Conservation (phyloP, 139 green algal species). For the Chlamydomonas schloesseri region DNA sequence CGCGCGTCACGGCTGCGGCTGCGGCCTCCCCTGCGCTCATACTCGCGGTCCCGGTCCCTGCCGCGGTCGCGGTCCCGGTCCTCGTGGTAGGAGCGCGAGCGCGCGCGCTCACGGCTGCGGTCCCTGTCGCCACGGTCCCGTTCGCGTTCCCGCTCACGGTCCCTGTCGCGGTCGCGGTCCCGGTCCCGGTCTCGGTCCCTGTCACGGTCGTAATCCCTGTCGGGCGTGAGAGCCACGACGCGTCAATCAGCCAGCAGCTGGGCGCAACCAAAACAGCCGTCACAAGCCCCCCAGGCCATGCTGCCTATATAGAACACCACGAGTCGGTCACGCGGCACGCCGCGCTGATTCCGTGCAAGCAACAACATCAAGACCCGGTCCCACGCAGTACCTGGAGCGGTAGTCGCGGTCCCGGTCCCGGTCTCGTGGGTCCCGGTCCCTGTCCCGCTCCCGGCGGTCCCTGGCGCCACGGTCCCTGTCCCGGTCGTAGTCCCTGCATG, state of each 20-base stretch:
- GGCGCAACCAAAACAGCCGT: too few relatives aligned
- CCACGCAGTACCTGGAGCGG: not conserved
- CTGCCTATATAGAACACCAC: too few relatives aligned
- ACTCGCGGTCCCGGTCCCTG: not conserved
- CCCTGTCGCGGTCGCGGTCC: not conserved
- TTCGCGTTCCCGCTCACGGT: not conserved
- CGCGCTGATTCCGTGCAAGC: too few relatives aligned
- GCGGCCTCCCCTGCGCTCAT: not conserved
- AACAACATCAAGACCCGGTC: too few relatives aligned
- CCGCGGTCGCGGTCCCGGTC: not conserved
- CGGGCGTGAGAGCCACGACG: too few relatives aligned
- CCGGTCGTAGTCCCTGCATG: constrained; percentile 1
- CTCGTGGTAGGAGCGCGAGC: not conserved
- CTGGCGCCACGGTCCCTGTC: not conserved
- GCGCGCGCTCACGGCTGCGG: not conserved
- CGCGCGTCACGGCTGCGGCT: not conserved
- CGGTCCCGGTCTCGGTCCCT: not conserved
- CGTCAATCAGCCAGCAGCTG: too few relatives aligned
- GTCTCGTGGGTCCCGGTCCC: not conserved
- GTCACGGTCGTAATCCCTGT: not conserved
- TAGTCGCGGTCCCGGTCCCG: not conserved
- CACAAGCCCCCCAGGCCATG: too few relatives aligned
- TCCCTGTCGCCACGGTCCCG: constrained; percentile 2
- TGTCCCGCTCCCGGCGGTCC: not conserved
- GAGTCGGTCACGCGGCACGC: too few relatives aligned